Conservation (phyloP, 75 land plant species). For the Selaginella tamariscina region DNA sequence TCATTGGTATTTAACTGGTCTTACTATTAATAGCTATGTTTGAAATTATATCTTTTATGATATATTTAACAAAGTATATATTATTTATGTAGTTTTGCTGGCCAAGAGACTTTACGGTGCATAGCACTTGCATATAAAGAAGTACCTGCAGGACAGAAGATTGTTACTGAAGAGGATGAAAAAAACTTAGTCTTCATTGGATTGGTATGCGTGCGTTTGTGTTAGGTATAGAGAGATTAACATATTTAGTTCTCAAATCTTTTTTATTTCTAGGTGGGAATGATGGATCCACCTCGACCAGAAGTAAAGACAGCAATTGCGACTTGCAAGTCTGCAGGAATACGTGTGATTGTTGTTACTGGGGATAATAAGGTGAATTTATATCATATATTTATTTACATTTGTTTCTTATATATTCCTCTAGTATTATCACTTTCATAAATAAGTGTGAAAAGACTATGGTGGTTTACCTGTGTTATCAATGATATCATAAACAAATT, state of each 20-base stretch:
- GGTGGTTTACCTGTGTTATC: background rate
- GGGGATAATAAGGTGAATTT: conserved; percentile 86
- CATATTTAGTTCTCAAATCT: background rate
- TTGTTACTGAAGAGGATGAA: conserved; percentile 65
- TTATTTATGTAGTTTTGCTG: conserved; percentile 52
- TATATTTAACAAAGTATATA: background rate
- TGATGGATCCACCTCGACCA: conserved; percentile 96
- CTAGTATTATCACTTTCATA: background rate
- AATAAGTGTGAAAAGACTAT: background rate
- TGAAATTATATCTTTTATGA: background rate
- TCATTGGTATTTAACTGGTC: background rate
- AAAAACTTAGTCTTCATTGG: conserved; percentile 82
- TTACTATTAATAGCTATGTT: background rate
- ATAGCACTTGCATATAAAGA: conserved; percentile 77
- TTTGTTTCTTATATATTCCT: background rate
- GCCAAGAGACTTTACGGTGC: conserved; percentile 81
- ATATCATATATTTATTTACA: background rate
- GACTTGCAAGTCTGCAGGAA: conserved; percentile 91
- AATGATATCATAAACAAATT: no score
- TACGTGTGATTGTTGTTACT: conserved; percentile 93
- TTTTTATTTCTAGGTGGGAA: conserved; percentile 54
- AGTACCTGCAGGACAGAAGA: conserved; percentile 64
- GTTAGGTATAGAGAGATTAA: background rate
- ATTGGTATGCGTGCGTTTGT: conserved; percentile 43
- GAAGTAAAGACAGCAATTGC: conserved; percentile 79